A percentile compares a stretch with the other conserved stretches of the same genome.
phyloP scores from a whole-genome alignment of 805 yeast genomes.

The baker's yeast (Saccharomyces cerevisiae) region DNA sequence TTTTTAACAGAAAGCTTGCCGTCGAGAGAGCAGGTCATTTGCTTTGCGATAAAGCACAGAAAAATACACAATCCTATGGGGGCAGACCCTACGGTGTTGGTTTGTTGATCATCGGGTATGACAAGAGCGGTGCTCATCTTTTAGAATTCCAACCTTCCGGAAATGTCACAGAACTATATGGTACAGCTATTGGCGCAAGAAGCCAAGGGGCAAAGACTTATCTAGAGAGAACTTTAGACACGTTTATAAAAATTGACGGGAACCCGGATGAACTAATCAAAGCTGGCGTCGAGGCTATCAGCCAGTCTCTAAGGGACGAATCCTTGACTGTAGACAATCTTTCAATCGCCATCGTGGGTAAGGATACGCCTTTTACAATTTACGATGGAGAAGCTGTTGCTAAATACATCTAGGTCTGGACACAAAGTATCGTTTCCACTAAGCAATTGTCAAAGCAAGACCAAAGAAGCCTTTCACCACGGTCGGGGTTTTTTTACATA shows the following conservation, averaged over 20 bases:
- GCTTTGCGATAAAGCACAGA: constrained; percentile 94
- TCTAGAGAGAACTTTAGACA: constrained; percentile 75
- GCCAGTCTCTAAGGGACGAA: constrained; percentile 93
- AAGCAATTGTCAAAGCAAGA: background rate
- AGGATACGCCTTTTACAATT: constrained; percentile 61
- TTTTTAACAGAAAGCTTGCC: constrained; percentile 78
- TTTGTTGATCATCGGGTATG: constrained; percentile 78
- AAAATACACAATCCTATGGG: constrained; percentile 91
- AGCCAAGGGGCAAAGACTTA: constrained; percentile 98
- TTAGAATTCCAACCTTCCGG: constrained; percentile 96
- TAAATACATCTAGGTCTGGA: constrained; percentile 24
- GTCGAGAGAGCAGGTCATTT: constrained; percentile 75
- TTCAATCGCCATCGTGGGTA: constrained; percentile 87
- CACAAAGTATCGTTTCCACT: background rate
- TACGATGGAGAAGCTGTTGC: constrained; percentile 79
- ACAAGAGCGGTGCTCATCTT: constrained; percentile 89
- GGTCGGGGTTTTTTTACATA: background rate
- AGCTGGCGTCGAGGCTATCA: constrained; percentile 80
- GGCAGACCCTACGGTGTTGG: constrained; percentile 99
- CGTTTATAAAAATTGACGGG: constrained; percentile 45
- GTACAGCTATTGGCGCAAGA: constrained; percentile 96
- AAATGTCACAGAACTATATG: constrained; percentile 79
- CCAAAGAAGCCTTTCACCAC: background rate
- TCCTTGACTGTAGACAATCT: constrained; percentile 79
- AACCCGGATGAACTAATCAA: constrained; percentile 67